Base-by-base conservation (phyloP, 2,329 filamentous ascomycete species). In the Venturia carpophila region DNA sequence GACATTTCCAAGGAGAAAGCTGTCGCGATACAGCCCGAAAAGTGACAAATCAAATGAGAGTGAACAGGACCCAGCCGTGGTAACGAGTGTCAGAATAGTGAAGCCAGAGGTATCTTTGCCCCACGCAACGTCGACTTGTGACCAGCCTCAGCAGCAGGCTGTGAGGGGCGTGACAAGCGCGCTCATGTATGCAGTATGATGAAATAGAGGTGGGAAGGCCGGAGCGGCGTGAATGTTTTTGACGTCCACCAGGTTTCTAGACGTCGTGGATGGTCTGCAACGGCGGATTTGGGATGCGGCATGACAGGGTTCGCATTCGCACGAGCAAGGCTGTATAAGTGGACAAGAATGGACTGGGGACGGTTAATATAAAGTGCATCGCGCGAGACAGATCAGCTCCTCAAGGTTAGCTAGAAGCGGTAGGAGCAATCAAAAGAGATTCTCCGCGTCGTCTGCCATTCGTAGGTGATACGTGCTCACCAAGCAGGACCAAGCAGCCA, bases 331-430 rank as follows among this genome's bases (percentile, higher is more conserved):
- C 27, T 56, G 45, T 47, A 37, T 58, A 56, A 56, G 49, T 19
- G 49, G 24, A 37, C 24, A 30, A 58, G 19, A 37, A 37, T 37
- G 52, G 52, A n/a, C 30, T 58, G 27, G 52, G 52, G 30, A 27
- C 17, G 30, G n/a, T 58, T 58, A 58, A 58, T 58, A 58, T 58
- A 58, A 37, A 58, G 30, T 58, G 30, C 30, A 37, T 27, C 47
- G 24, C 52, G 30, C 17, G 27, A 27, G 52, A 37, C 27, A 34
- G 52, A 58, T 58, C 17, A 27, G 17, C 52, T 11, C 6, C n/a
- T 58, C 52, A 5, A 21, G 19, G 17, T 58, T 37, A 58, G 52
- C 15, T 58, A 13, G 10, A 56, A 58, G 30, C 30, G 17, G 30
- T 3, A n/a, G 45, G 13, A 24, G 10, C 24, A 34, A 34, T 56